Evolutionary conservation across 371 early-diverging fungal genomes (phyloP), one percentile per base, ranked within the genome.

Genomic region (Umbelopsis sp.): DNA sequence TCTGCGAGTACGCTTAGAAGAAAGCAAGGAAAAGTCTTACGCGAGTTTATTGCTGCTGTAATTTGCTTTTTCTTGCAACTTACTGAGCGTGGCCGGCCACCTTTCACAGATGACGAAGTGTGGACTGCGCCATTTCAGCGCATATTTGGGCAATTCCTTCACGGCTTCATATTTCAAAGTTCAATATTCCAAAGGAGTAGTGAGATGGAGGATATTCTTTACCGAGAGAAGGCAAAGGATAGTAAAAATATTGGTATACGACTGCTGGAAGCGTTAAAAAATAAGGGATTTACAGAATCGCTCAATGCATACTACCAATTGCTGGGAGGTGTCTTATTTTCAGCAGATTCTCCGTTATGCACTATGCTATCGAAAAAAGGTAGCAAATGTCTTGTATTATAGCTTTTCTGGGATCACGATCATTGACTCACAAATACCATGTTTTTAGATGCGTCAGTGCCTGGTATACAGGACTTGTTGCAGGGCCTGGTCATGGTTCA

Each of bases 381-480:
- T 48, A 41, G 7, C 12, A 41, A 29, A 29, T 1, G 29, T 29
- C 29, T 1, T 29, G 4, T 0, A 29, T 4, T 4, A 29, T 29
- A 29, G 29, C 22, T 22, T 29, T 41, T 41, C 41, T 41, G 41
- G 41, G 41, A 12, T 41, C 7, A 41, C 7, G 41, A 7, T 41
- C 41, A 12, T 7, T 12, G 12, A 41, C 41, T 41, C 41, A 41
- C 14, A 32, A 35, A 57, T 18, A 11, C 14, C 12, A 25, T 35
- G 57, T 57, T 35, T 18, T 18, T 18, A 57, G 57, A 57, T 57
- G 35, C 57, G 14, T 35, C 57, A 7, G 29, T 57, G 4, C 12
- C 18, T 57, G 57, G 57, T 10, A 29, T 57, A 35, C 35, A 57
- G 9, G 57, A 57, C 18, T 3, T 57, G 5, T 57, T 57, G 57